phyloP scores from a whole-genome alignment of 2,329 filamentous ascomycete genomes.

The Fusarium luffae region DNA sequence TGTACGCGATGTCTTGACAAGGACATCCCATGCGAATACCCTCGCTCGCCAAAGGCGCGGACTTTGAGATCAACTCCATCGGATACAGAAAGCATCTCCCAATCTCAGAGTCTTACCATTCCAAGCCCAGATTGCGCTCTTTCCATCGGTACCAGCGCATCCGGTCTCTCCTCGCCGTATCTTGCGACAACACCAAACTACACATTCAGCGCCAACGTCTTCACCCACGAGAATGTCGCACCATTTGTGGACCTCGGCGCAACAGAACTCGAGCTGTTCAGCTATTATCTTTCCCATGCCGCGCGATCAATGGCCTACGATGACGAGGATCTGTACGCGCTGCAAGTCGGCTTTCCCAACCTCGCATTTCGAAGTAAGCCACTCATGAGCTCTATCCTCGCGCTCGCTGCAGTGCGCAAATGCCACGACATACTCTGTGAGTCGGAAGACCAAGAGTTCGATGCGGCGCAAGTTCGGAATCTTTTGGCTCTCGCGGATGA shows the following conservation, averaged over 20 bases:
- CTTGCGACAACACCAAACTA: conserved; percentile 8
- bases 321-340: conserved; percentile 52
- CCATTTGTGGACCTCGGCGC: conserved; percentile 28
- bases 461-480: conserved; percentile 10
- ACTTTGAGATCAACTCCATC: neutral
- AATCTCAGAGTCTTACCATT: neutral
- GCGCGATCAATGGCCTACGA: conserved; percentile 52
- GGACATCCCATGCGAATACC: conserved; percentile 29
- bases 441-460: neutral
- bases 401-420: conserved; percentile 55
- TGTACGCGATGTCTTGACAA: conserved; percentile 32
- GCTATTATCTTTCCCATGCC: conserved; percentile 57
- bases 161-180: conserved; percentile 11
- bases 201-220: neutral
- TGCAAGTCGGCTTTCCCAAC: conserved; percentile 56
- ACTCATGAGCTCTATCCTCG: conserved; percentile 56
- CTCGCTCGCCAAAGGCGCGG: neutral
- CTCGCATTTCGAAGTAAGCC: conserved; percentile 53
- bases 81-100: neutral
- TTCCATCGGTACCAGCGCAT: neutral
- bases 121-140: neutral
- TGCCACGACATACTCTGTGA: conserved; percentile 49
- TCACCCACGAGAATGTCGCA: neutral
- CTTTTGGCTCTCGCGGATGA: conserved; percentile 49
- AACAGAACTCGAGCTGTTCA: conserved; percentile 52